A percentile compares a stretch with the other conserved stretches of the same genome.
These are phyloP conservation scores for Aechmea fasciata DNA, from an alignment of 176 grass and related monocot species.

Conservation along the genomic window DNA sequence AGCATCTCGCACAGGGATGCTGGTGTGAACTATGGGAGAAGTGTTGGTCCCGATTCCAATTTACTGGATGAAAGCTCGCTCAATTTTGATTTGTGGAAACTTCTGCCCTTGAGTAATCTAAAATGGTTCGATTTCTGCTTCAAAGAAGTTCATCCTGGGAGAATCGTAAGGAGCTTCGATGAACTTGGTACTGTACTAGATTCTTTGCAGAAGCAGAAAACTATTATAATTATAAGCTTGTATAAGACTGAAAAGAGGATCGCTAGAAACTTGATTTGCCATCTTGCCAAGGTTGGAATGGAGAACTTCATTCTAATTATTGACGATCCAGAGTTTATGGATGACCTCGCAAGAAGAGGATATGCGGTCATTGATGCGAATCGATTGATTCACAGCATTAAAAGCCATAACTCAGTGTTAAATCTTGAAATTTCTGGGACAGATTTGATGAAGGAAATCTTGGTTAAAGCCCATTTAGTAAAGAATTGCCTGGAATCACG, in stretches of 20 bases:
- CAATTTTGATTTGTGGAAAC: constrained; percentile 56
- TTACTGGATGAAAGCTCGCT: constrained; percentile 56
- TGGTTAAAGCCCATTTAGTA: constrained; percentile 55
- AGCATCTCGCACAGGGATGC: constrained; percentile 87
- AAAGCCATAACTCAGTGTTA: constrained; percentile 8
- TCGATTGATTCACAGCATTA: constrained; percentile 31
- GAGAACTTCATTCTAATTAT: constrained; percentile 56
- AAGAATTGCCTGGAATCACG: constrained; percentile 62
- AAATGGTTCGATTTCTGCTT: constrained; percentile 95
- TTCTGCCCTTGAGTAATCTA: constrained; percentile 44
- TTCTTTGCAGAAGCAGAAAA: constrained; percentile 39
- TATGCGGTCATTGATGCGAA: constrained; percentile 61
- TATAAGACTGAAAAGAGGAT: constrained; percentile 32
- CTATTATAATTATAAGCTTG: constrained; percentile 57
- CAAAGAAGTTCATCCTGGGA: constrained; percentile 41
- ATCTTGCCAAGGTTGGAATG: constrained; percentile 61
- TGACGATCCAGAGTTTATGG: constrained; percentile 51
- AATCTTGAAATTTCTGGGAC: constrained; percentile 17
- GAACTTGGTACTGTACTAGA: constrained; percentile 59
- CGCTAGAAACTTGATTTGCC: constrained; percentile 80
- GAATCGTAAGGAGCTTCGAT: constrained; percentile 41
- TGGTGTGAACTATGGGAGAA: constrained; percentile 87
- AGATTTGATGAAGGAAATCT: constrained; percentile 36
- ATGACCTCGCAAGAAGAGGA: constrained; percentile 78
- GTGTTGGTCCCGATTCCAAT: constrained; percentile 79